Conservation (phyloP, 2,329 filamentous ascomycete genomes). For the Neoascochyta sp. region DNA sequence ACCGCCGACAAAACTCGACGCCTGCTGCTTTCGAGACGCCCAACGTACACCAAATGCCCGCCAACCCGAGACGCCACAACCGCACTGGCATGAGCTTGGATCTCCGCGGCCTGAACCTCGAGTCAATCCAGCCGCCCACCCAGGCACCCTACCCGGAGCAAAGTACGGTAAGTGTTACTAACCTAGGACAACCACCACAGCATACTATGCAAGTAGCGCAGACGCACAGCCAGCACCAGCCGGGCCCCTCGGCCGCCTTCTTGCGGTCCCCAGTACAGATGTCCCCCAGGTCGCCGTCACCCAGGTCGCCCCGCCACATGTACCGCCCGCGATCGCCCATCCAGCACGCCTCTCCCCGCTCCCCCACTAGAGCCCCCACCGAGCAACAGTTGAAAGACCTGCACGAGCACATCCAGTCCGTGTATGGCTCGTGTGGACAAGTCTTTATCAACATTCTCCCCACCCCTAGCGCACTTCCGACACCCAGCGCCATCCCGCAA, state of each 20-base stretch:
- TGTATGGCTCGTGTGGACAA: constrained; percentile 42
- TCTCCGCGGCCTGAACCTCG: constrained; percentile 57
- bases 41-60: constrained; percentile 65
- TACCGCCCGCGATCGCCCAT: constrained; percentile 32
- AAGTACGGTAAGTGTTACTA: constrained; percentile 55
- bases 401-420: constrained; percentile 43
- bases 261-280: constrained; percentile 39
- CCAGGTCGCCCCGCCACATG: constrained; percentile 33
- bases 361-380: constrained; percentile 34
- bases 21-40: constrained; percentile 72
- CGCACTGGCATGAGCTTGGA: constrained; percentile 83
- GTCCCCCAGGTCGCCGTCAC: constrained; percentile 32
- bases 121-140: constrained; percentile 30
- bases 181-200: constrained; percentile 62
- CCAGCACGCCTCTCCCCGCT: constrained; percentile 31
- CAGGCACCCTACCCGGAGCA: constrained; percentile 48
- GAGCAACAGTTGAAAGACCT: constrained; percentile 43
- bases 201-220: constrained; percentile 86
- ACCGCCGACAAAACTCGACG: constrained; percentile 85
- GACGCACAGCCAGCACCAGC: constrained; percentile 79
- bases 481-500: constrained; percentile 49
- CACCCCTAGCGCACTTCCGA: constrained; percentile 46
- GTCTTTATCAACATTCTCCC: constrained; percentile 51
- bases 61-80: constrained; percentile 56
- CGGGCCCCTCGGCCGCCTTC: constrained; percentile 55